These are phyloP conservation scores for Fraxinus dipetala DNA, from an alignment of 305 asterid species.

Conservation along the genomic window DNA sequence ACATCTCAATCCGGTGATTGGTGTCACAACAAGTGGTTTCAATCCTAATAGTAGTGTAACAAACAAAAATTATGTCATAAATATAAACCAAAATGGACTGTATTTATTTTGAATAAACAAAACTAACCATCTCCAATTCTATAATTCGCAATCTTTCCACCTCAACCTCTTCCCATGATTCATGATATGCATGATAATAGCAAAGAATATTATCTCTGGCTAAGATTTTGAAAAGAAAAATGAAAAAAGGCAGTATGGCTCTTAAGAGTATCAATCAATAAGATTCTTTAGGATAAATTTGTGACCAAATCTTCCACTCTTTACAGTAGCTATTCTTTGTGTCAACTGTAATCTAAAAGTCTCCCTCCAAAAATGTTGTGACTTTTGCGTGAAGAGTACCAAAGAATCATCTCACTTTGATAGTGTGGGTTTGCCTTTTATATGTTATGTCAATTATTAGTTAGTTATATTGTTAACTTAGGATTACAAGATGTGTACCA, in stretches of 20 bases:
- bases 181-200: background rate
- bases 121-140: background rate
- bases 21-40: too few species aligned
- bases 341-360: background rate
- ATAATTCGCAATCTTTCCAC: background rate
- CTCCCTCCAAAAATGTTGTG: background rate
- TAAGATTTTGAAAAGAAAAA: background rate
- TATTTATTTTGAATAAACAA: background rate
- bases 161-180: background rate
- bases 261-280: background rate
- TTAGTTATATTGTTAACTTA: background rate
- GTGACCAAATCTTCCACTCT: background rate
- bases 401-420: background rate
- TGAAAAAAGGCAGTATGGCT: conserved; percentile 1
- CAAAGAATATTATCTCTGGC: background rate
- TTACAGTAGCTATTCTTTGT: background rate
- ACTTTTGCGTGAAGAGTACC: background rate
- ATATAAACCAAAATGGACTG: background rate
- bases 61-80: background rate
- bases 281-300: conserved; percentile 8
- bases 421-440: background rate
- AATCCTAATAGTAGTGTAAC: too few species aligned
- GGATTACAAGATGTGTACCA: background rate
- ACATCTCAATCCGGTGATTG: too few species aligned
- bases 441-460: background rate